Percentiles rank a stretch among this genome's conserved stretches.
Conservation (phyloP, 306 rosid genomes). For the Rosa lucieae region DNA sequence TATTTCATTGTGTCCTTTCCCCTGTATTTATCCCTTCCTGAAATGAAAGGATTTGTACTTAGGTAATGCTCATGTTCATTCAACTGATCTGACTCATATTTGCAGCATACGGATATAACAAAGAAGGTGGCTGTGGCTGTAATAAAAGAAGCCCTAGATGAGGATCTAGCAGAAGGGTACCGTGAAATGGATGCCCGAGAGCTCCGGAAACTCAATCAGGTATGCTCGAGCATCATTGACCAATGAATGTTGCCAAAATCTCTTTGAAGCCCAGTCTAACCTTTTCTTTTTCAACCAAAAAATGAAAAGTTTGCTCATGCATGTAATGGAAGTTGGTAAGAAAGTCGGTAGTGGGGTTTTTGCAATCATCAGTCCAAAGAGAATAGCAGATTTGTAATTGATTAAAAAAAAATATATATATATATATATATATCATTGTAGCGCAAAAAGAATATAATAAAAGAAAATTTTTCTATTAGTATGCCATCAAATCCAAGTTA, state of each 20-base stretch:
- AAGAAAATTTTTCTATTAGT: not conserved
- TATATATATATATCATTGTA: not conserved
- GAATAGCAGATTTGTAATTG: not conserved
- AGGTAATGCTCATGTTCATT: constrained; percentile 20
- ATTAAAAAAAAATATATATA: not conserved
- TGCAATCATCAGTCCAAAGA: too few species aligned
- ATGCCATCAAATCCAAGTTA: not conserved
- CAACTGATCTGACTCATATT: constrained; percentile 25
- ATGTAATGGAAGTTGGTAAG: not conserved
- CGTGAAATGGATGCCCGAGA: constrained; percentile 84
- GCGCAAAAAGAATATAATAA: not conserved
- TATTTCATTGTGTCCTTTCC: constrained; percentile 10
- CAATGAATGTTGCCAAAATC: not conserved
- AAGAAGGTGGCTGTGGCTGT: constrained; percentile 92
- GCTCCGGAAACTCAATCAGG: constrained; percentile 65
- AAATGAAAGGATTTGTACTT: constrained; percentile 1
- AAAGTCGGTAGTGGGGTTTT: not conserved
- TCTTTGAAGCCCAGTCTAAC: not conserved
- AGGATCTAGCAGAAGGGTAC: constrained; percentile 91
- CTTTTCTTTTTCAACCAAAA: not conserved
- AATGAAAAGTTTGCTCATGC: not conserved
- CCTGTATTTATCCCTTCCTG: not conserved
- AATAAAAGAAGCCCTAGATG: constrained; percentile 80
- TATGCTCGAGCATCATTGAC: constrained; percentile 19
- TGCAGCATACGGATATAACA: constrained; percentile 95